Evolutionary conservation across 805 yeast species (phyloP).

Genomic region (Tetrapisispora pingtungensis): DNA sequence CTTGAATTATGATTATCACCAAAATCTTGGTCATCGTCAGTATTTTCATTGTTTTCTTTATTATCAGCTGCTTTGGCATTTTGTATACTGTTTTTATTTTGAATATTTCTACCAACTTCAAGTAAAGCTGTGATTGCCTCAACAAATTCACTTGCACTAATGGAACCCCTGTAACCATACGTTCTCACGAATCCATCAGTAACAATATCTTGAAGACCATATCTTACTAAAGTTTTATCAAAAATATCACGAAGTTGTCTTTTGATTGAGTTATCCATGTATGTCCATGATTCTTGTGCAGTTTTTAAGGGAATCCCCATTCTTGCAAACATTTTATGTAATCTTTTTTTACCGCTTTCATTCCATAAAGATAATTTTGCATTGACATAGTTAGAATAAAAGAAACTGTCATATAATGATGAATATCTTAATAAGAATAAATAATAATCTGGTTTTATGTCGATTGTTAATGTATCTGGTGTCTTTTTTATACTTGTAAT

Average conservation of each 20-base stretch:
- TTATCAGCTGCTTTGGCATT: slow-evolving; percentile 21
- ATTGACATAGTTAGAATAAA: slow-evolving; percentile 83
- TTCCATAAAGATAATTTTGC: slow-evolving; percentile 84
- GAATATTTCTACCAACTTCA: slow-evolving; percentile 44
- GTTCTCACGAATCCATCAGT: slow-evolving; percentile 80
- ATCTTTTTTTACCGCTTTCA: slow-evolving; percentile 76
- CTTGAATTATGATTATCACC: slow-evolving; percentile 6
- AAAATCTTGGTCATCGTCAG: slow-evolving; percentile 24
- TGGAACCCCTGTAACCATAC: slow-evolving; percentile 77
- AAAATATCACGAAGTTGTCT: slow-evolving; percentile 61
- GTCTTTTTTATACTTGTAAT: slow-evolving; percentile 15
- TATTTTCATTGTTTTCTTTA: slow-evolving; percentile 19
- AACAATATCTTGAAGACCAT: slow-evolving; percentile 73
- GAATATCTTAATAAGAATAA: slow-evolving; percentile 84
- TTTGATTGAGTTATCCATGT: slow-evolving; percentile 74
- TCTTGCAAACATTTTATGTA: slow-evolving; percentile 86
- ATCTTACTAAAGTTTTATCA: slow-evolving; percentile 55
- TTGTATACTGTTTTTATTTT: slow-evolving; percentile 13
- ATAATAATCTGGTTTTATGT: slow-evolving; percentile 74
- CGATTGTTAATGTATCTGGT: slow-evolving; percentile 39
- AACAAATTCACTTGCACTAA: slow-evolving; percentile 88
- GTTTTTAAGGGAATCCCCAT: slow-evolving; percentile 88
- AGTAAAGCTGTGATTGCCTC: slow-evolving; percentile 79
- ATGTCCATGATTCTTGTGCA: slow-evolving; percentile 90
- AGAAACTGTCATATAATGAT: slow-evolving; percentile 83